Base-by-base conservation (phyloP, 768 basidiomycete genomes). In the Auricularia sp. region DNA sequence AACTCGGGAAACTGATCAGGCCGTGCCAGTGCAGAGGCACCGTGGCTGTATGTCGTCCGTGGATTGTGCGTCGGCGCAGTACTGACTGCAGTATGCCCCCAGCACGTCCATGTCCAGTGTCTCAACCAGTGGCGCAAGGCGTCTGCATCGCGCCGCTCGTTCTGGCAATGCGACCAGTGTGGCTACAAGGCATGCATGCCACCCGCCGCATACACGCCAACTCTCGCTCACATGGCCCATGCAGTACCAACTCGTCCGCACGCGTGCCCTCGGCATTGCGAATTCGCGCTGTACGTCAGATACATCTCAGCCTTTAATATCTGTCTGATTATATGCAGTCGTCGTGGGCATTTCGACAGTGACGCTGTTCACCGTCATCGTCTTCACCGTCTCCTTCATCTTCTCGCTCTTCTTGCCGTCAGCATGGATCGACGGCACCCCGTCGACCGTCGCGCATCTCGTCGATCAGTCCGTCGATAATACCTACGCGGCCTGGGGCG, bases 1-100 rank as follows among this genome's bases (percentile, higher is more conserved):
- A 82, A 33, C 76, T 88, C 47, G 93, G 93, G 2, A 83, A 86
- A 63, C 82, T 94, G 68, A 91, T 95, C 68, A 84, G 87, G 36
- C 93, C 93, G 4, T 91, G 90, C 72, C 77, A 87, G 2, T 90
- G 89, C 73, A 85, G 83, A 66, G 92, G 92, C 53, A 87, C 87
- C 23, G 90, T 93, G 66, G 87, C 86, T 66, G 83, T 85, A 68
- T 67, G 79, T 74, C 62, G 34, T 47, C 56, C 58, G 6, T 61
- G 35, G 29, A 62, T 56, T 60, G 3, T 3, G 56, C 16, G 43
- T 36, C 23, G 60, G 66, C 23, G 34, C 47, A 43, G 62, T 44
- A 68, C 66, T 61, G 56, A 66, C 66, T 36, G 5, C 53, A 18
- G 29, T 36, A 11, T 23, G 36, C 34, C 1, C 61, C n/a, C 6